Base-by-base conservation (phyloP, 495 filamentous ascomycete species). In the Amphirosellinia nigrospora region DNA sequence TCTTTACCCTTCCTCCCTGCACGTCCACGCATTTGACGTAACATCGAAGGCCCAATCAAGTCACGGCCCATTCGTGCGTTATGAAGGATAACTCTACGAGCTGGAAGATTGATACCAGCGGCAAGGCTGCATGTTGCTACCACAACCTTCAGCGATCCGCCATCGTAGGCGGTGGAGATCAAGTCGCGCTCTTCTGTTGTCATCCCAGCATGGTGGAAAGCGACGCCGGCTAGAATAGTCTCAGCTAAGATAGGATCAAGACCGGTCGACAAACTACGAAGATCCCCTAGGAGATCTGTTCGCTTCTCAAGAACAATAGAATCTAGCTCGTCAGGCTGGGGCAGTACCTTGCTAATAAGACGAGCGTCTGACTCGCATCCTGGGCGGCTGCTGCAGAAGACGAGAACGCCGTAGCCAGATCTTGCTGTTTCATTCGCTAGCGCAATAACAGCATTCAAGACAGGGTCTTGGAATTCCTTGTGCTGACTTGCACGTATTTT, bases 1-100 rank as follows among this genome's bases (percentile, higher is more conserved):
- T 94, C 92, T 70, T 93, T 94, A 15, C 93, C 92, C 76, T 94
- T 94, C 66, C 93, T 89, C 32, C 93, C 93, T 28, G 93, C 93
- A 66, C 93, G 86, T 15, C 93, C 93, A 72, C 92, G 88, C 93
- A 94, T 96, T 79, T 96, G 93, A 45, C 92, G 87, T 11, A 90
- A 62, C 91, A 74, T 92, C 28, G 92, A 88, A 3, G 92, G 92
- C 0, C 90, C 91, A 45, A 94, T 88, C 30, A 94, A 80, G 56
- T 94, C 90, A 23, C 90, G 85, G 10, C 93, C 93, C 92, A 94
- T 94, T 19, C 90, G 84, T 36, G 89, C 92, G 32, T 89, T 89
- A 74, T 93, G 90, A 36, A 96, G 86, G 45, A 96, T 93, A 4
- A 96, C 93, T 72, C 93, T 82, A 71, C 93, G 82, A 13, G 93